Conservation (phyloP, 345 rosid genomes). For the Stellera chamaejasme region DNA sequence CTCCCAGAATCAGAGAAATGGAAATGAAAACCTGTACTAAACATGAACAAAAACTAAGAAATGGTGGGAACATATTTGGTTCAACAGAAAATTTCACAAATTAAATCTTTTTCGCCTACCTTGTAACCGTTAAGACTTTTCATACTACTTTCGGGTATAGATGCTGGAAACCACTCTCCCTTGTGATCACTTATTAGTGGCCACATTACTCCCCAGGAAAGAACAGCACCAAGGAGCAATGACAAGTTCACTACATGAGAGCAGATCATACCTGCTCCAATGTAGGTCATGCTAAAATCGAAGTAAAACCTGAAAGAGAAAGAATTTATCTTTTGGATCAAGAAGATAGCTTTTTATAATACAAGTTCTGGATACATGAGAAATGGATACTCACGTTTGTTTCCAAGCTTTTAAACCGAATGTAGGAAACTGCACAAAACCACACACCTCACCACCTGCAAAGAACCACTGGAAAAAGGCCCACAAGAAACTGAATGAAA, state of each 20-base stretch:
- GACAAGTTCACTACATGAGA: constrained; percentile 88
- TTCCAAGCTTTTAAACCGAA: constrained; percentile 79
- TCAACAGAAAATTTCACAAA: neutral
- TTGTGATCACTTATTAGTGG: constrained; percentile 54
- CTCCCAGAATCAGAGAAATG: constrained; percentile 79
- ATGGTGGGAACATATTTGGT: neutral
- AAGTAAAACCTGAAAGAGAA: constrained; percentile 69
- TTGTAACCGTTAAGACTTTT: constrained; percentile 83
- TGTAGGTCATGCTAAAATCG: constrained; percentile 78
- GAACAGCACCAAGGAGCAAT: constrained; percentile 79
- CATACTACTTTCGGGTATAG: constrained; percentile 61
- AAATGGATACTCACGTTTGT: constrained; percentile 45
- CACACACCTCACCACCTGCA: constrained; percentile 59
- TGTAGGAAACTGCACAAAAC: constrained; percentile 73
- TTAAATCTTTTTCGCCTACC: constrained; percentile 24
- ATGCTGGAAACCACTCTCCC: constrained; percentile 70
- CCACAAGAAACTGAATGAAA: constrained; percentile 71
- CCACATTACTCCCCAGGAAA: constrained; percentile 98
- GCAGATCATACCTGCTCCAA: constrained; percentile 98
- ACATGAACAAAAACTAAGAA: neutral
- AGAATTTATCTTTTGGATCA: constrained; percentile 11
- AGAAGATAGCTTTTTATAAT: constrained; percentile 1
- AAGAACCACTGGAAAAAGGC: constrained; percentile 87
- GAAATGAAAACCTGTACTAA: constrained; percentile 68
- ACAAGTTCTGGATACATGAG: neutral